Conservation (phyloP, 73 alveolate species). For the Paramecium bursaria region DNA sequence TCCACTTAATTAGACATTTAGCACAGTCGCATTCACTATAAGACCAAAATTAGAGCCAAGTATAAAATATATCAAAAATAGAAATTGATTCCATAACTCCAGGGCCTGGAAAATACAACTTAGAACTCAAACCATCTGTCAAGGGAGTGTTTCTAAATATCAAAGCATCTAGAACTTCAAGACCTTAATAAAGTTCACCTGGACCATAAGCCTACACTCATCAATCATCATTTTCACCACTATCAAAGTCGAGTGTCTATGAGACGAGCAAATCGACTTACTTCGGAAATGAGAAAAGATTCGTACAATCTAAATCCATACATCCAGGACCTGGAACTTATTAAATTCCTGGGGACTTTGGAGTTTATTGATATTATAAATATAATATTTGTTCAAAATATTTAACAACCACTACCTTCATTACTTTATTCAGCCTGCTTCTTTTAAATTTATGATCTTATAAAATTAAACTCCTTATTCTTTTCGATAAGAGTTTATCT, state of each 20-base stretch:
- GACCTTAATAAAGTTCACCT: neutral
- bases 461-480: too few relatives aligned
- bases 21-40: neutral
- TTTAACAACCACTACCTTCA: too few relatives aligned
- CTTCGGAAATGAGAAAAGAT: neutral
- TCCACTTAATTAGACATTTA: neutral
- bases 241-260: neutral
- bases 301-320: neutral
- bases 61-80: neutral
- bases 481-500: too few relatives aligned
- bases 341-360: constrained; percentile 30
- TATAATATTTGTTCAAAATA: neutral
- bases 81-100: constrained; percentile 14
- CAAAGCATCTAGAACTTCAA: neutral
- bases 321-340: constrained; percentile 22
- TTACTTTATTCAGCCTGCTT: too few relatives aligned
- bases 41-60: constrained; percentile 4
- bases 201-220: constrained; percentile 33
- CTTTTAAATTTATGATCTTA: too few relatives aligned
- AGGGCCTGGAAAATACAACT: constrained; percentile 14
- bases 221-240: neutral
- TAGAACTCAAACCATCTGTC: neutral
- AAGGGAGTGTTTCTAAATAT: neutral
- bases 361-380: constrained; percentile 15
- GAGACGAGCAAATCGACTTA: neutral